Evolutionary conservation across 495 filamentous ascomycete species (phyloP), one percentile per base, ranked within the genome.

Genomic region (Hypoxylon lienhwacheense): DNA sequence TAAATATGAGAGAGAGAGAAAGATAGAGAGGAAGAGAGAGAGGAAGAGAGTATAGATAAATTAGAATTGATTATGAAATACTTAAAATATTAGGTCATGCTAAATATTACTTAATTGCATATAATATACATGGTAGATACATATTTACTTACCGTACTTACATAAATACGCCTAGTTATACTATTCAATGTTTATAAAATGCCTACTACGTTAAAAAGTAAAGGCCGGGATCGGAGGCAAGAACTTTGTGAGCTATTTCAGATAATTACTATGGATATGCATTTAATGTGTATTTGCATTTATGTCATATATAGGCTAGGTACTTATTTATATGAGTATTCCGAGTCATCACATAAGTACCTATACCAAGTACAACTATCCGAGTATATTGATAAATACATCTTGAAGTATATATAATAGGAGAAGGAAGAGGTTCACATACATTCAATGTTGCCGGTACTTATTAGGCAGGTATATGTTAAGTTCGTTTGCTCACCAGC

Each of bases 401-500:
- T 41, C 10, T 8, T 8, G 17, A 8, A 39, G 15, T 32, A 31
- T 7, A 21, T 21, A 15, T 10, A 17, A 21, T 43, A n/a, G 8
- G 8, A 26, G 4, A 26, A n/a, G n/a, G n/a, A n/a, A n/a, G n/a
- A n/a, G n/a, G n/a, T n/a, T n/a, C n/a, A n/a, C n/a, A n/a, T n/a
- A n/a, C n/a, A n/a, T n/a, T n/a, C n/a, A n/a, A n/a, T n/a, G n/a
- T n/a, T n/a, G n/a, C n/a, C n/a, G n/a, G n/a, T n/a, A 3, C 2
- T 8, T 31, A 31, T 8, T 10, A n/a, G 12, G 28, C 10, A 31
- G 2, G 7, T 2, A 3, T 31, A 31, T 31, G n/a, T 8, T n/a
- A 31, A 31, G 77, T 90, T 6, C 86, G 87, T 0, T 67, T 91
- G 10, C 86, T 85, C 4, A 87, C 82, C 0, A 87, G 82, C n/a